These are phyloP conservation scores for Syzygium syzygioides DNA, from an alignment of 441 rosid genomes.

Conservation along the genomic window DNA sequence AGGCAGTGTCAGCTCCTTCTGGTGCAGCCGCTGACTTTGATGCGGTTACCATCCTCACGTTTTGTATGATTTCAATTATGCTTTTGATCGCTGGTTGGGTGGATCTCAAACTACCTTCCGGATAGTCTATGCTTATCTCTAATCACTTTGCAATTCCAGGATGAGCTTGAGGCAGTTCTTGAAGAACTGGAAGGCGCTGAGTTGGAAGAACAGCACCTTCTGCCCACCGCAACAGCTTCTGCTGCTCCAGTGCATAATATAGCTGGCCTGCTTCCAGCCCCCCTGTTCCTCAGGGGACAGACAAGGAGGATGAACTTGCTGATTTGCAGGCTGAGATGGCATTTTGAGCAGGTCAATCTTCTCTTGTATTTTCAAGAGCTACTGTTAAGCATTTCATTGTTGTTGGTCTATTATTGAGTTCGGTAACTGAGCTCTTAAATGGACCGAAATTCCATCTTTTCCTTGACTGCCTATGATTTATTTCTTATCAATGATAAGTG, in stretches of 20 bases:
- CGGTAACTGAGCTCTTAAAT: neutral
- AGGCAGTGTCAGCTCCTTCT: conserved; percentile 81
- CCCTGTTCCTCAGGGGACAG: conserved; percentile 58
- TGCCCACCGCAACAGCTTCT: conserved; percentile 77
- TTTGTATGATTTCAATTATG: neutral
- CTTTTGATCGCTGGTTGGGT: neutral
- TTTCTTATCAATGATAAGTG: neutral
- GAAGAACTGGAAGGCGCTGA: conserved; percentile 94
- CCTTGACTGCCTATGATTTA: too few relatives aligned
- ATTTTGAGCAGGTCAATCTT: conserved; percentile 45
- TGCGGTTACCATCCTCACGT: conserved; percentile 41
- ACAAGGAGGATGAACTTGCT: conserved; percentile 97
- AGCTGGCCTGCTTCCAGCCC: conserved; percentile 57
- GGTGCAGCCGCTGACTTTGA: conserved; percentile 89
- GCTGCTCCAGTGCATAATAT: conserved; percentile 57
- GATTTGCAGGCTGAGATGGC: conserved; percentile 92
- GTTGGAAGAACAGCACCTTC: conserved; percentile 80
- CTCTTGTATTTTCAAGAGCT: neutral
- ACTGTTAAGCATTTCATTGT: neutral
- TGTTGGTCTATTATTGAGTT: neutral
- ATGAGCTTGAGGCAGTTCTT: conserved; percentile 83
- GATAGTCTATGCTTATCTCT: neutral
- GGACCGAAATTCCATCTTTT: too few relatives aligned
- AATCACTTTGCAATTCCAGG: conserved; percentile 31
- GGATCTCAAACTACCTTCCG: neutral